These are phyloP conservation scores for Bacterosira constricta DNA, from an alignment of 108 stramenopile genomes.

Conservation along the genomic window DNA sequence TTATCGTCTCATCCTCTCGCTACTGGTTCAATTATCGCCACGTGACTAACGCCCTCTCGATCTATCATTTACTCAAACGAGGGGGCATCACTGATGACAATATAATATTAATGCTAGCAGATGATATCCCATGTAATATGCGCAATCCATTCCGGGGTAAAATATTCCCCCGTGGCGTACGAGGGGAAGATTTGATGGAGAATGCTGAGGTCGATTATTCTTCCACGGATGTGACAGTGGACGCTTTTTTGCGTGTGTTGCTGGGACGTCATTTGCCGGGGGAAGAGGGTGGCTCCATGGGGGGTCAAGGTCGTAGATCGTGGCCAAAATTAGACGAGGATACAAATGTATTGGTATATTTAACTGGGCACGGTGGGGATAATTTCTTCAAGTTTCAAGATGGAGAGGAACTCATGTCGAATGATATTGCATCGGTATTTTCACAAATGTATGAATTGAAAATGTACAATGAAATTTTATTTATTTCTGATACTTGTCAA, in stretches of 20 bases:
- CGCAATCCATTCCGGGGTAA: slow-evolving; percentile 72
- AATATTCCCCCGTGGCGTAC: slow-evolving; percentile 57
- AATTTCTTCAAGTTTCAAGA: slow-evolving; percentile 98
- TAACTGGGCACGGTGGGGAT: slow-evolving; percentile 98
- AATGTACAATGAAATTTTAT: slow-evolving; percentile 70
- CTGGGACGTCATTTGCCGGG: slow-evolving; percentile 57
- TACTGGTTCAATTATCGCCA: slow-evolving; percentile 97
- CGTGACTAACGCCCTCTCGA: slow-evolving; percentile 80
- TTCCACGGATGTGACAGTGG: slow-evolving; percentile 94
- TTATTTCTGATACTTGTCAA: slow-evolving; percentile 95
- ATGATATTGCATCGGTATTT: slow-evolving; percentile 74
- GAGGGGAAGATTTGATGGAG: slow-evolving; percentile 60
- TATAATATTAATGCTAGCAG: slow-evolving; percentile 90
- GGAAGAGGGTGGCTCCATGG: slow-evolving; percentile 3
- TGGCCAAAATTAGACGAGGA: slow-evolving; percentile 49
- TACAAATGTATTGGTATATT: slow-evolving; percentile 82
- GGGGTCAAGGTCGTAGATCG: slow-evolving; percentile 25
- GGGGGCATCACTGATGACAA: slow-evolving; percentile 82
- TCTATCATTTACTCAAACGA: slow-evolving; percentile 67
- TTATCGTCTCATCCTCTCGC: slow-evolving; percentile 84
- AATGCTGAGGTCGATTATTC: slow-evolving; percentile 89
- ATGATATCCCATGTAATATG: slow-evolving; percentile 81
- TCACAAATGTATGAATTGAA: slow-evolving; percentile 66
- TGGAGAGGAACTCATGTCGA: slow-evolving; percentile 87
- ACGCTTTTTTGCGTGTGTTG: slow-evolving; percentile 84